These are phyloP conservation scores for Juglanconis oblonga DNA, from an alignment of 2,329 filamentous ascomycete species.

Conservation along the genomic window DNA sequence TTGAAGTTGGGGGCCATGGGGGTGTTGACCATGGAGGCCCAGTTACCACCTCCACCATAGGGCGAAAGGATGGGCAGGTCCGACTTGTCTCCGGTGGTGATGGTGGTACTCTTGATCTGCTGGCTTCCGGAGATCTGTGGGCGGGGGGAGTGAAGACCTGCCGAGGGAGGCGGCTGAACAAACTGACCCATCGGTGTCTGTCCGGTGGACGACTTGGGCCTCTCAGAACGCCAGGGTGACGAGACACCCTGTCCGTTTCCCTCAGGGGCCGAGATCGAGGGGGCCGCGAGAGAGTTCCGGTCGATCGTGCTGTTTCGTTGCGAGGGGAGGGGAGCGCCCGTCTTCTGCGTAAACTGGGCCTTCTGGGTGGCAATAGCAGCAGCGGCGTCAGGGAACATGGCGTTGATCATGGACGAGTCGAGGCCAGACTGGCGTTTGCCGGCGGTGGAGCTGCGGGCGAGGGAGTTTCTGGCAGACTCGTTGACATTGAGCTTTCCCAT, in stretches of 20 bases:
- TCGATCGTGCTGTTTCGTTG: constrained; percentile 90
- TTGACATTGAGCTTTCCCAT: constrained; percentile 87
- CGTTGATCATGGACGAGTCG: constrained; percentile 89
- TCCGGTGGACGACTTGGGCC: constrained; percentile 76
- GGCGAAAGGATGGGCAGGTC: constrained; percentile 86
- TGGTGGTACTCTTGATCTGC: constrained; percentile 79
- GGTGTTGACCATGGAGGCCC: constrained; percentile 98
- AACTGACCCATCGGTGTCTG: constrained; percentile 93
- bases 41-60: constrained; percentile 81
- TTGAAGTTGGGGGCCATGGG: constrained; percentile 90
- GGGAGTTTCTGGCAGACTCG: constrained; percentile 81
- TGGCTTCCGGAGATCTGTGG: constrained; percentile 64
- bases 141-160: constrained; percentile 75
- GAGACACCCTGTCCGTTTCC: constrained; percentile 63
- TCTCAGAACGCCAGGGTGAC: constrained; percentile 74
- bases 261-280: constrained; percentile 70
- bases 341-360: constrained; percentile 94
- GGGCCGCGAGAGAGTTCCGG: constrained; percentile 69
- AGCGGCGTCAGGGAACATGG: constrained; percentile 98
- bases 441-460: constrained; percentile 74
- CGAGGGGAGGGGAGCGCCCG: constrained; percentile 82
- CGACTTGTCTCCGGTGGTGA: constrained; percentile 69
- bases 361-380: constrained; percentile 98
- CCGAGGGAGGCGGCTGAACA: constrained; percentile 73
- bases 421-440: constrained; percentile 93